Evolutionary conservation across 148 eudicot species (phyloP), one percentile per base, ranked within the genome.

Genomic region (Cornus controversa): DNA sequence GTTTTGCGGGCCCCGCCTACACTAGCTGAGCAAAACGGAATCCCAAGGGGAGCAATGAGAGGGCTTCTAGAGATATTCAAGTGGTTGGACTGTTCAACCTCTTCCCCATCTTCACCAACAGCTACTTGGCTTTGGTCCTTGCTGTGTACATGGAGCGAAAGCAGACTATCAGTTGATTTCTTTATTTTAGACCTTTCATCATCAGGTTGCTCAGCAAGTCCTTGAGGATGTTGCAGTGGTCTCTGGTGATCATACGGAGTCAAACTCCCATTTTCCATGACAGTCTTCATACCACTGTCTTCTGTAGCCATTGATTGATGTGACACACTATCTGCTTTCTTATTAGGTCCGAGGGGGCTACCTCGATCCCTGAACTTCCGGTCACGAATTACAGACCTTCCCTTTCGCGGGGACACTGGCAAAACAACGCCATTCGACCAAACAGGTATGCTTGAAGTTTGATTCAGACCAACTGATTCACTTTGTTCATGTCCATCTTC

Each of bases 1-100:
- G 79, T 70, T 81, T 82, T 85, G 68, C 86, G 88, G 83, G 87
- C 80, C 73, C 88, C 88, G 70, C 90, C 90, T 60, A 77, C 75
- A 74, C 90, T 86, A 68, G 85, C 88, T 29, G 90, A 72, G 82
- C 79, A 87, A 82, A 71, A 72, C 5, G 92, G 90, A 72, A 90
- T 81, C 36, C 92, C 90, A 42, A 89, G 78, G 31, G 92, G 92
- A 76, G 92, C 90, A 80, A 69, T 37, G n/a, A 87, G 80, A 24
- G 82, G 76, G 65, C 78, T 79, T 67, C 82, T 85, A 16, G 81
- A 84, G 70, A 77, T 70, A 75, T 80, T 81, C 80, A 81, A 34
- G 66, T 53, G 58, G 77, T 76, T 78, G 8, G 79, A 79, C 29
- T 78, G 87, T 76, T 84, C 86, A 69, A 74, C 73, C 78, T 77